phyloP scores from a whole-genome alignment of 495 filamentous ascomycete genomes.

The Thozetella sp. region DNA sequence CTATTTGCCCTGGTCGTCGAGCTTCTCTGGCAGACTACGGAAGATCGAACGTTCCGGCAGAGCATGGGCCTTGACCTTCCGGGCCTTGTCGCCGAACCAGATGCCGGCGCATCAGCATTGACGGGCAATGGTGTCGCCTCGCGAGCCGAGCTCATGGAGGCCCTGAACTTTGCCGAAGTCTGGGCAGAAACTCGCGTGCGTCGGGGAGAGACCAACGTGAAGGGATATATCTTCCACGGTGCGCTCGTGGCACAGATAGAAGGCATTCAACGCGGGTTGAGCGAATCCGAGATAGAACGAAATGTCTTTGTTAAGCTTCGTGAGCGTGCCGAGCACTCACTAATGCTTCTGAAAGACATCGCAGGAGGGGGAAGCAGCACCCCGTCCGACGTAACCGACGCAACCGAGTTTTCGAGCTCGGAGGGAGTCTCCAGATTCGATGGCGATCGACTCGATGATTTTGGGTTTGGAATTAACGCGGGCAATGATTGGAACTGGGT shows the following conservation, averaged over 20 bases:
- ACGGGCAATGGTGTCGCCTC: conserved; percentile 29
- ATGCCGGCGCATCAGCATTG: conserved; percentile 18
- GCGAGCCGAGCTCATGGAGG: conserved; percentile 44
- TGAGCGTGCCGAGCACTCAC: conserved; percentile 20
- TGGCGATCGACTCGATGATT: conserved; percentile 6
- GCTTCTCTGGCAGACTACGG: conserved; percentile 47
- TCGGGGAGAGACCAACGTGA: conserved; percentile 59
- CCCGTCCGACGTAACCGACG: conserved; percentile 3
- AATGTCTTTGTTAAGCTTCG: conserved; percentile 20
- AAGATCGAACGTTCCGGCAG: conserved; percentile 50
- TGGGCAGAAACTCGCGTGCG: conserved; percentile 45
- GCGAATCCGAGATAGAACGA: conserved; percentile 22
- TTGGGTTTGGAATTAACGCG: not conserved
- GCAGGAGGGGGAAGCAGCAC: not conserved
- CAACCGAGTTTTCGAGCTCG: not conserved
- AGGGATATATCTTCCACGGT: conserved; percentile 48
- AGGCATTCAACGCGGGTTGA: conserved; percentile 27
- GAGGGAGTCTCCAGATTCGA: not conserved
- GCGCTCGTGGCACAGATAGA: conserved; percentile 48
- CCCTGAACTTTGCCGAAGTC: conserved; percentile 44
- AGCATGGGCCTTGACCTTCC: conserved; percentile 24
- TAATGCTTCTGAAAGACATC: conserved; percentile 18
- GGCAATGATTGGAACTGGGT: conserved; percentile 7
- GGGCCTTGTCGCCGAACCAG: conserved; percentile 21
- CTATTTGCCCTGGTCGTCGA: conserved; percentile 48